Base-by-base conservation (phyloP, 1,284 basidiomycete genomes). In the Rhodotorula sp. region DNA sequence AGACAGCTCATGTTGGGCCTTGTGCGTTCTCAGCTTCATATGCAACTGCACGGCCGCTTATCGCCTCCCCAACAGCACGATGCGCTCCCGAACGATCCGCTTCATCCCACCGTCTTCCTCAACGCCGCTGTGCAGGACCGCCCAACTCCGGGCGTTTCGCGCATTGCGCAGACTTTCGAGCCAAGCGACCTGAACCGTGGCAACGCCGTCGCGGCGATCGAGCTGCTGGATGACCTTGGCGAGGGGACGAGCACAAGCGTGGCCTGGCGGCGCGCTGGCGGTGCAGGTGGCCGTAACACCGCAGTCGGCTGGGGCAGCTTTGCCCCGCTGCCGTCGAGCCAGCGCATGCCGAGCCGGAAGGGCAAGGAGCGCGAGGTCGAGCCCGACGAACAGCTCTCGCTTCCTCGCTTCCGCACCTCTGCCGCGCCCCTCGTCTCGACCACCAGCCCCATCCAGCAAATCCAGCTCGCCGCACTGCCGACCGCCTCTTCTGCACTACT, bases 51-150 rank as follows among this genome's bases (percentile, higher is more conserved):
- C 14, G 19, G 23, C 12, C 34, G 23, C 45, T 16, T 1, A 1
- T 23, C 23, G 12, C 34, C 45, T 42, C 13, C 17, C 12, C 0
- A 2, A 23, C 52, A 72, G 67, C 54, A 56, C 49, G 14, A 46
- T 17, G 34, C 25, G 12, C 44, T 57, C 14, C 70, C 67, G 8
- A n/a, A 27, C 23, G 48, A 62, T 7, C 62, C 63, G 9, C 19
- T 74, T 2, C 66, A 72, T 27, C 70, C 71, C 8, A 66, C 73
- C 23, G 61, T 74, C 16, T 52, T 58, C 27, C 63, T 74, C 45
- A 67, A 70, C 49, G 34, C 50, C 25, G 64, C 21, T 16, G 53
- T 58, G 41, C 59, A 13, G 19, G 54, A 16, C 12, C 58, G 17
- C 13, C 52, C 50, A 3, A 4, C 44, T 41, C 1, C 34, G 16